Evolutionary conservation across 148 eudicot species (phyloP).

Genomic region (Vaccinium myrtillus): DNA sequence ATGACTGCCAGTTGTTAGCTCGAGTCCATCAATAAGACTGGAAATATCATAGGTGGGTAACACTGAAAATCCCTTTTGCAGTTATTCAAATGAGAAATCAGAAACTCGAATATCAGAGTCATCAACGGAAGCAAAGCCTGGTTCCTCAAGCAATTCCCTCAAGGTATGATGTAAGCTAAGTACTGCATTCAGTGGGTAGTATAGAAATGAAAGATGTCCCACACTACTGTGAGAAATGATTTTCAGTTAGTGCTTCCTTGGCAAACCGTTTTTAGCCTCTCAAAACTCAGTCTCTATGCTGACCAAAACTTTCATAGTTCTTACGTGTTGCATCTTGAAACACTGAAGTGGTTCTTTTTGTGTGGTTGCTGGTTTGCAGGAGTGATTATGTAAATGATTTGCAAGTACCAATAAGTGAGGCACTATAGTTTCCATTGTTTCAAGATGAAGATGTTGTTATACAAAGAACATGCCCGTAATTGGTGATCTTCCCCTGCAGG

Average conservation of each 20-base stretch:
- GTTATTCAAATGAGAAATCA: slow-evolving; percentile 58
- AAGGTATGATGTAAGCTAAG: slow-evolving; percentile 20
- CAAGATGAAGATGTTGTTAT: neutral
- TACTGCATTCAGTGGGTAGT: neutral
- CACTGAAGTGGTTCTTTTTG: neutral
- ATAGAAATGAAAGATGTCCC: neutral
- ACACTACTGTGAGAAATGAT: neutral
- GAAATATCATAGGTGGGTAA: neutral
- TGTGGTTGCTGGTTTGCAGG: slow-evolving; percentile 11
- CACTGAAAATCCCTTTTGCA: slow-evolving; percentile 18
- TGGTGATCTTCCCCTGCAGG: neutral
- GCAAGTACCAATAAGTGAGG: neutral
- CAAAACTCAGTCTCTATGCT: neutral
- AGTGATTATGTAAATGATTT: slow-evolving; percentile 1
- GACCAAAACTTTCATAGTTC: neutral
- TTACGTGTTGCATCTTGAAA: neutral
- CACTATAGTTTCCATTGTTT: neutral
- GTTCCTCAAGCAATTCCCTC: slow-evolving; percentile 13
- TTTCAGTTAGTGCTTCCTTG: neutral
- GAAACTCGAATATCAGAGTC: slow-evolving; percentile 41
- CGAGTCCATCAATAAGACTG: neutral
- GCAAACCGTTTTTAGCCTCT: neutral
- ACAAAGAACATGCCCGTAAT: neutral
- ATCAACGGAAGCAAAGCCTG: slow-evolving; percentile 21
- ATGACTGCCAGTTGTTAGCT: neutral